phyloP scores from a whole-genome alignment of 2,329 filamentous ascomycete species.

The Penicillium janthinellum region DNA sequence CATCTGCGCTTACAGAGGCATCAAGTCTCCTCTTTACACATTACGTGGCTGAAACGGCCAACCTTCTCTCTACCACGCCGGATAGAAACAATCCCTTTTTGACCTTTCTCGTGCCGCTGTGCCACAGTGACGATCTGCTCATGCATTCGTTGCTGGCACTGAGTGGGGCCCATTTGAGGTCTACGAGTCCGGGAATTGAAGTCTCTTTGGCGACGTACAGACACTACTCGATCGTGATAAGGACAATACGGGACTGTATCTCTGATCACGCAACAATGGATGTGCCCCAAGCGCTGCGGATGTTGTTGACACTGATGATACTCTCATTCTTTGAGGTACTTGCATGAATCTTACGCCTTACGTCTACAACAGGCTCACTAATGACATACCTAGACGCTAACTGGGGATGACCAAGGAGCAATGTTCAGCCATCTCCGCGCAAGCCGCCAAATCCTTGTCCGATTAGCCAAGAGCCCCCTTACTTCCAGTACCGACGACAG shows the following conservation, averaged over 20 bases:
- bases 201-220: neutral
- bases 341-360: neutral
- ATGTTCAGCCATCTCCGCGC: neutral
- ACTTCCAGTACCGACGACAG: neutral
- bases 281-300: neutral
- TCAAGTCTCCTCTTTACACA: neutral
- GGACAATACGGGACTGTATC: neutral
- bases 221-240: neutral
- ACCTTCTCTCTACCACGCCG: neutral
- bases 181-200: neutral
- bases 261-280: neutral
- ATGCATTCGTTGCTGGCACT: neutral
- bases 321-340: neutral
- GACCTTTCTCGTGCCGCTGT: neutral
- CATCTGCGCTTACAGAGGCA: neutral
- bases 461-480: neutral
- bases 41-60: neutral
- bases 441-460: neutral
- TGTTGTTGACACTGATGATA: neutral
- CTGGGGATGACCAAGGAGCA: neutral
- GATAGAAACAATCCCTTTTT: neutral
- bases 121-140: neutral
- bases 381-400: neutral
- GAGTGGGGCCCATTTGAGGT: neutral
- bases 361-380: neutral